Evolutionary conservation across 345 rosid genomes (phyloP).

Genomic region (Lenwebbia sp.): DNA sequence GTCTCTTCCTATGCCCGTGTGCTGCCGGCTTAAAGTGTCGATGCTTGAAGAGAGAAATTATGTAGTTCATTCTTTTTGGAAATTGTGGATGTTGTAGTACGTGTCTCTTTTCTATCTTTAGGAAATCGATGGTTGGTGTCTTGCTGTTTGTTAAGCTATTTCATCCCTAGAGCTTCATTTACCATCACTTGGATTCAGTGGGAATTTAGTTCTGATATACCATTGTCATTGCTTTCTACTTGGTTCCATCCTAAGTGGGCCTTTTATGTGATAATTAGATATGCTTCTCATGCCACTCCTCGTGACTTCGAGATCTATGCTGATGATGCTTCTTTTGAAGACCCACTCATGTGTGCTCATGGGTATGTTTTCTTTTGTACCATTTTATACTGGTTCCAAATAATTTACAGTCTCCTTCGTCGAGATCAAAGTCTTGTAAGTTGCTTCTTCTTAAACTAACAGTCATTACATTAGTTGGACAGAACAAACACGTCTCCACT

Average conservation of each 20-base stretch:
- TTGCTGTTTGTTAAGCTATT: not conserved
- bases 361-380: constrained; percentile 39
- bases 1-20: not conserved
- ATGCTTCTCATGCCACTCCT: constrained; percentile 53
- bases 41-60: not conserved
- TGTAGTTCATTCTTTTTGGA: not conserved
- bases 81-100: not conserved
- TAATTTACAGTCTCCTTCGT: not conserved
- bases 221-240: not conserved
- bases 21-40: not conserved
- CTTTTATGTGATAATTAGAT: constrained; percentile 21
- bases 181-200: not conserved
- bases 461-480: not conserved
- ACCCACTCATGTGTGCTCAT: constrained; percentile 81
- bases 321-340: constrained; percentile 77
- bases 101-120: not conserved
- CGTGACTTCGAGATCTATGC: constrained; percentile 74
- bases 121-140: not conserved
- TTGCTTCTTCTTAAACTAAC: not conserved
- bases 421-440: not conserved
- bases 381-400: not conserved
- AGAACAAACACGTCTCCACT: not conserved
- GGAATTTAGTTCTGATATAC: not conserved
- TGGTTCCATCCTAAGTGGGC: not conserved
- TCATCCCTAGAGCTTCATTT: not conserved